Evolutionary conservation across 495 filamentous ascomycete genomes (phyloP).

Genomic region (Penicillium pulvis): DNA sequence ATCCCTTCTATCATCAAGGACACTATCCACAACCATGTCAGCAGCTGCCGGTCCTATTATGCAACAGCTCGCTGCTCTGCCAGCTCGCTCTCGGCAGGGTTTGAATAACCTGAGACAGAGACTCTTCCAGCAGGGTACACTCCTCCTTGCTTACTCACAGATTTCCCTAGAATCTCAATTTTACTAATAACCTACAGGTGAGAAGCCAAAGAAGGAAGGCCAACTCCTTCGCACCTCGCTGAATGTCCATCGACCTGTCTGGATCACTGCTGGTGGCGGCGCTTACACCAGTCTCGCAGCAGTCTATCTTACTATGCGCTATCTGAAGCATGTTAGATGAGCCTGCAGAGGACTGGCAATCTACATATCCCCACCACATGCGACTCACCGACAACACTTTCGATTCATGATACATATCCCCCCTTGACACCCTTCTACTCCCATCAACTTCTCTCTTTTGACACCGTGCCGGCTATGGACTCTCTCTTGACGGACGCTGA

Average conservation of each 20-base stretch:
- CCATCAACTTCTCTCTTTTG: conserved; percentile 5
- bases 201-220: conserved; percentile 35
- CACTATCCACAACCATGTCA: conserved; percentile 21
- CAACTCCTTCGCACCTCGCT: conserved; percentile 42
- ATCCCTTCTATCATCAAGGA: conserved; percentile 12
- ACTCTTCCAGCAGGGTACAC: conserved; percentile 37
- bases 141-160: background rate
- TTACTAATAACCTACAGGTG: conserved; percentile 23
- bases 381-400: background rate
- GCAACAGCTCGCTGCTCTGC: conserved; percentile 25
- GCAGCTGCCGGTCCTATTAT: conserved; percentile 28
- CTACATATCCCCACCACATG: background rate
- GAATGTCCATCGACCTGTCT: conserved; percentile 44
- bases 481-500: conserved; percentile 5
- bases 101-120: conserved; percentile 32
- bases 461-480: conserved; percentile 16
- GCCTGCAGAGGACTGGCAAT: background rate
- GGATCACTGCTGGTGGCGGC: conserved; percentile 41
- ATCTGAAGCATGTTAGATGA: conserved; percentile 33
- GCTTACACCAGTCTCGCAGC: conserved; percentile 44
- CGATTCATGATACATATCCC: conserved; percentile 12
- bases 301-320: conserved; percentile 42
- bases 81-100: conserved; percentile 33
- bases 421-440: background rate
- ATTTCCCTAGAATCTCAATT: background rate